Evolutionary conservation across 2,329 filamentous ascomycete species (phyloP).

Genomic region (Bipolaris oryzae): DNA sequence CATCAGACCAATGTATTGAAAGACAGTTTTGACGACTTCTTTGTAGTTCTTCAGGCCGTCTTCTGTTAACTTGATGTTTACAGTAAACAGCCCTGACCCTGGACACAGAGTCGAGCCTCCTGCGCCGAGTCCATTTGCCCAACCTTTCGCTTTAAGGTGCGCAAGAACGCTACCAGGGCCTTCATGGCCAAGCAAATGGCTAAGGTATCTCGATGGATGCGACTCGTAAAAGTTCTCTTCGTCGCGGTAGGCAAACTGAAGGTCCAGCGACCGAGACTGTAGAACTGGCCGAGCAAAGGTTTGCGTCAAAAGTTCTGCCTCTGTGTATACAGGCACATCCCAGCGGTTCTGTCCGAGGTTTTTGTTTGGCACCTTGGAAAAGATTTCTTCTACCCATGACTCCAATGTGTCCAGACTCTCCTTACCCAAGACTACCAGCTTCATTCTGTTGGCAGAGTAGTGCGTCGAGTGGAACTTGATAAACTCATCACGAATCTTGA

Average conservation of each 20-base stretch:
- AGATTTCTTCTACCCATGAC: slow-evolving; percentile 82
- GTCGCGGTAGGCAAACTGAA: slow-evolving; percentile 84
- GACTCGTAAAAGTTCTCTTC: slow-evolving; percentile 80
- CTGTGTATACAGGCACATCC: slow-evolving; percentile 67
- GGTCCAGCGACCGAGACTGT: slow-evolving; percentile 78
- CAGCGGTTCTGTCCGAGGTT: slow-evolving; percentile 71
- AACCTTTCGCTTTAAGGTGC: slow-evolving; percentile 87
- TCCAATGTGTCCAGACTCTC: slow-evolving; percentile 83
- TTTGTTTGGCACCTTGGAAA: slow-evolving; percentile 82
- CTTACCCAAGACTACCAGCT: slow-evolving; percentile 82
- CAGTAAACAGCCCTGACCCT: slow-evolving; percentile 79
- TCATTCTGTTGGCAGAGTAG: slow-evolving; percentile 94
- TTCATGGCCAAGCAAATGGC: slow-evolving; percentile 89
- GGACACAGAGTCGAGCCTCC: slow-evolving; percentile 78
- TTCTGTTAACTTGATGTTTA: slow-evolving; percentile 80
- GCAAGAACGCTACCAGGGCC: slow-evolving; percentile 90
- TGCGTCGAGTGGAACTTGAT: slow-evolving; percentile 89
- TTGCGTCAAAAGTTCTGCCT: slow-evolving; percentile 69
- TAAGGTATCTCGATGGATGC: slow-evolving; percentile 83
- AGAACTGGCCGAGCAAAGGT: slow-evolving; percentile 91
- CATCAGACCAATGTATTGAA: slow-evolving; percentile 89
- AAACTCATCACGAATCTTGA: slow-evolving; percentile 88
- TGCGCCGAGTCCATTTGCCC: slow-evolving; percentile 82
- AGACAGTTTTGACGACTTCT: slow-evolving; percentile 81
- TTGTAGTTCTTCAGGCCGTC: slow-evolving; percentile 83